Evolutionary conservation across 2,329 filamentous ascomycete species (phyloP).

Genomic region (Ceratocystis eucalypticola): DNA sequence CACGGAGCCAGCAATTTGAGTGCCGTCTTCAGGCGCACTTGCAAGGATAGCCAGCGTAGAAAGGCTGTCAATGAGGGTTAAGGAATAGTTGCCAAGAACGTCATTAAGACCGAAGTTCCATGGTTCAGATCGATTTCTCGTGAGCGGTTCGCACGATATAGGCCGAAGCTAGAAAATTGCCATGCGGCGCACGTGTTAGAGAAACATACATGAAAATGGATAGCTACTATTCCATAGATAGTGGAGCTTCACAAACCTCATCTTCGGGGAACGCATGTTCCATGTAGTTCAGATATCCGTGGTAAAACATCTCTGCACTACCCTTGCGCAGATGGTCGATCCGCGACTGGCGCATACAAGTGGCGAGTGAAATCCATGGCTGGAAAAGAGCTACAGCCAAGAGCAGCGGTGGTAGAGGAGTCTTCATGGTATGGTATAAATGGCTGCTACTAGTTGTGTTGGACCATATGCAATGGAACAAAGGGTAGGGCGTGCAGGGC

Average conservation of each 20-base stretch:
- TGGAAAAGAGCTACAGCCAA: conserved; percentile 12
- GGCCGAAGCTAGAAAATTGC: conserved; percentile 52
- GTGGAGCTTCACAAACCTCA: conserved; percentile 39
- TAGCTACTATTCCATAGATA: not conserved
- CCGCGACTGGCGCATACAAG: conserved; percentile 42
- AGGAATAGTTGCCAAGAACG: conserved; percentile 88
- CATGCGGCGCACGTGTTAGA: conserved; percentile 21
- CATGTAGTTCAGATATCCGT: conserved; percentile 95
- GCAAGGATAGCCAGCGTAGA: conserved; percentile 89
- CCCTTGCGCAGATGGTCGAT: conserved; percentile 44
- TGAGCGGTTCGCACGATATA: conserved; percentile 69
- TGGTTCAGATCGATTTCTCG: conserved; percentile 67
- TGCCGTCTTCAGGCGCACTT: conserved; percentile 44
- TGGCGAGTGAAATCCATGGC: conserved; percentile 31
- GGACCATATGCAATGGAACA: not conserved
- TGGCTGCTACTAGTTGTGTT: not conserved
- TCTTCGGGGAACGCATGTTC: conserved; percentile 88
- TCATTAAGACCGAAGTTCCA: conserved; percentile 82
- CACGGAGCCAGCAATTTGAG: conserved; percentile 24
- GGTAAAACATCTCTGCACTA: conserved; percentile 77
- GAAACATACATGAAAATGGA: not conserved
- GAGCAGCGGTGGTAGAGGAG: not conserved
- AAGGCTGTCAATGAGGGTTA: conserved; percentile 88
- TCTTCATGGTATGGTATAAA: not conserved
- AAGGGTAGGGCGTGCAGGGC: not conserved